A percentile compares a stretch with the other conserved stretches of the same genome.
These are phyloP conservation scores for Wilcoxina mikolae DNA, from an alignment of 495 filamentous ascomycete species.

Conservation along the genomic window DNA sequence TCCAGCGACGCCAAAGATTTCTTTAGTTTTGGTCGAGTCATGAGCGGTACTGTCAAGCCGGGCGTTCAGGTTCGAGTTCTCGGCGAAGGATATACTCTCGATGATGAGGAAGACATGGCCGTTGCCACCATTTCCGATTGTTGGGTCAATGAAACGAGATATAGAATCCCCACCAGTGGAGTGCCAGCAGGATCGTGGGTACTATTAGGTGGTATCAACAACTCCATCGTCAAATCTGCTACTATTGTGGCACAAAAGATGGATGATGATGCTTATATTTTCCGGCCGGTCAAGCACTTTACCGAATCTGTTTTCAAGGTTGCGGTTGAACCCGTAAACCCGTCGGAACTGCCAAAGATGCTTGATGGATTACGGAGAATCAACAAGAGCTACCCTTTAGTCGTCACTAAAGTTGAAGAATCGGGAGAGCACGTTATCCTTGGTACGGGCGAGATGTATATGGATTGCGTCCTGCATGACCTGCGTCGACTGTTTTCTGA, in stretches of 20 bases:
- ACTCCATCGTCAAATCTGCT: conserved; percentile 97
- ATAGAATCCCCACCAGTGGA: conserved; percentile 79
- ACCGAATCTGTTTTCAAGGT: conserved; percentile 97
- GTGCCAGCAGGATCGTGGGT: conserved; percentile 95
- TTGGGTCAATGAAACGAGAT: conserved; percentile 85
- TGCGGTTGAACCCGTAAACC: conserved; percentile 94
- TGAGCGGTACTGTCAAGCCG: conserved; percentile 81
- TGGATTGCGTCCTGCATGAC: conserved; percentile 97
- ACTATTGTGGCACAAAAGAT: conserved; percentile 73
- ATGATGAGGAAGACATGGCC: conserved; percentile 97
- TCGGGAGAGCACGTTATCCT: conserved; percentile 94
- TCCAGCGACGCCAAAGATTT: conserved; percentile 76
- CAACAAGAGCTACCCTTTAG: conserved; percentile 91
- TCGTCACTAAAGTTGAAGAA: conserved; percentile 94
- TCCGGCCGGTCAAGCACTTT: conserved; percentile 83
- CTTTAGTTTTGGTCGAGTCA: conserved; percentile 74
- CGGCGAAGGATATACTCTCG: conserved; percentile 87
- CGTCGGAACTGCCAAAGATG: conserved; percentile 98
- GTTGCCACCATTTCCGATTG: conserved; percentile 74
- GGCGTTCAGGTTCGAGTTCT: conserved; percentile 77
- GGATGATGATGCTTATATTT: conserved; percentile 81
- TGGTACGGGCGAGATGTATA: conserved; percentile 92
- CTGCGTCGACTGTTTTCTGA: conserved; percentile 87
- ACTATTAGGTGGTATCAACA: conserved; percentile 79
- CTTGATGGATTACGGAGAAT: conserved; percentile 89